Base-by-base conservation (phyloP, 2,329 filamentous ascomycete genomes). In the Alternaria solani region DNA sequence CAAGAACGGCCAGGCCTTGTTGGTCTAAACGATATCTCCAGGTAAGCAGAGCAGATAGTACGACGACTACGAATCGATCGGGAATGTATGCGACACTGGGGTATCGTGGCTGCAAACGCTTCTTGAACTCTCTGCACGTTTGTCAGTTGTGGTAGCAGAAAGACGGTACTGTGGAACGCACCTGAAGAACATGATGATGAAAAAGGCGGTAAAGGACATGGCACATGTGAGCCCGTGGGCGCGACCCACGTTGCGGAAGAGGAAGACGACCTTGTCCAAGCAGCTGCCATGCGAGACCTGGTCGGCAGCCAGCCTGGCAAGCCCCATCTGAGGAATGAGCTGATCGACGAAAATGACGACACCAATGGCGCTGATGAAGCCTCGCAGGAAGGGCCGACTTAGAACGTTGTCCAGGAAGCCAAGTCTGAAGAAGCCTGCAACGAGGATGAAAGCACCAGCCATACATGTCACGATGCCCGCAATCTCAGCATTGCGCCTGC, bases 331-430 rank as follows among this genome's bases (percentile, higher is more conserved):
- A 0, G 94, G 94, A 54, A 97, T 91, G 44, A 97, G 82, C 79
- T 99, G 95, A 77, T 98, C 95, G 36, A 98, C 92, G 39, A 96
- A 88, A 75, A 99, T 98, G 66, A 98, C 94, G 57, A 97, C 92
- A 49, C 95, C 95, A 75, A 99, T 96, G 51, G 95, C 95, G 58
- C 92, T 97, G 79, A 99, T 97, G 81, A 99, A 99, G 1, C 95
- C 95, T 61, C 95, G 86, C 57, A 98, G 81, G 71, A 99, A 98
- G 1, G 95, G 95, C 34, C 93, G 87, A 68, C 94, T 97, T 36
- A 99, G 85, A 11, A 99, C 94, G 72, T 93, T 97, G 75, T 99
- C 95, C 62, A 99, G 80, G 72, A 98, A 99, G 0, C 95, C 95
- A 4, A 99, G 82, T 14, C 95, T 87, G 25, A 91, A 91, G 26